A percentile compares a stretch with the other conserved stretches of the same genome.
Evolutionary conservation across 1,284 basidiomycete genomes (phyloP).

Genomic region (Rhodotorula sp.): DNA sequence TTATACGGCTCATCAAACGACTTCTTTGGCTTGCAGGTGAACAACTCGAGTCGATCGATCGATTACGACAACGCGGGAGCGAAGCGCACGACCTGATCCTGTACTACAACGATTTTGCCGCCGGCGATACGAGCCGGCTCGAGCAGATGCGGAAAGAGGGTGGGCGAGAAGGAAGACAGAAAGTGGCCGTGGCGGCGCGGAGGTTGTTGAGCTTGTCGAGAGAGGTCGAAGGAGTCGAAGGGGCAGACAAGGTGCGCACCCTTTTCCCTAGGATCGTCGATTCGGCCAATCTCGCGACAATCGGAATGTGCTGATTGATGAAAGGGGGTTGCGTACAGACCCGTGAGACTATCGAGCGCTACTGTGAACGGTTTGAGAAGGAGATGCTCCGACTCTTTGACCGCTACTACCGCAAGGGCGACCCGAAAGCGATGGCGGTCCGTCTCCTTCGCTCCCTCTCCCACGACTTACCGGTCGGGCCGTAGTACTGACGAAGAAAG

Average conservation of each 20-base stretch:
- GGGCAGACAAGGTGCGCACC: conserved; percentile 35
- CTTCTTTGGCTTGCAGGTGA: conserved; percentile 60
- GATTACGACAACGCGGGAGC: conserved; percentile 86
- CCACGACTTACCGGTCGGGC: neutral
- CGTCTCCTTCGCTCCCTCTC: conserved; percentile 46
- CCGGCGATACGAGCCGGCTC: conserved; percentile 73
- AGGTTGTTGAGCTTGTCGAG: conserved; percentile 83
- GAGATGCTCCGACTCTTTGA: conserved; percentile 97
- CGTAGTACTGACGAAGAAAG: conserved; percentile 1
- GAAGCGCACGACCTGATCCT: conserved; percentile 93
- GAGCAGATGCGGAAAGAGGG: conserved; percentile 77
- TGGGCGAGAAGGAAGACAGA: conserved; percentile 70
- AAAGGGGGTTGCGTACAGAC: no score
- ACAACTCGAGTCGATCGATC: conserved; percentile 91
- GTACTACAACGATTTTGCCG: conserved; percentile 89
- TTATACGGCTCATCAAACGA: neutral
- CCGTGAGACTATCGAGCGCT: conserved; percentile 84
- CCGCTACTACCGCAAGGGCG: conserved; percentile 87
- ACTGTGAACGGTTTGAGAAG: conserved; percentile 98
- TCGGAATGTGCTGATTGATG: no score
- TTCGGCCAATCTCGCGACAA: no score
- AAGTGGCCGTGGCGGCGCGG: conserved; percentile 85
- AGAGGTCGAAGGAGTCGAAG: conserved; percentile 72
- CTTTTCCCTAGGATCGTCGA: no score
- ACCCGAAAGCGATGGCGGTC: conserved; percentile 99